These are phyloP conservation scores for Hura crepitans DNA, from an alignment of 441 rosid species.

Conservation along the genomic window DNA sequence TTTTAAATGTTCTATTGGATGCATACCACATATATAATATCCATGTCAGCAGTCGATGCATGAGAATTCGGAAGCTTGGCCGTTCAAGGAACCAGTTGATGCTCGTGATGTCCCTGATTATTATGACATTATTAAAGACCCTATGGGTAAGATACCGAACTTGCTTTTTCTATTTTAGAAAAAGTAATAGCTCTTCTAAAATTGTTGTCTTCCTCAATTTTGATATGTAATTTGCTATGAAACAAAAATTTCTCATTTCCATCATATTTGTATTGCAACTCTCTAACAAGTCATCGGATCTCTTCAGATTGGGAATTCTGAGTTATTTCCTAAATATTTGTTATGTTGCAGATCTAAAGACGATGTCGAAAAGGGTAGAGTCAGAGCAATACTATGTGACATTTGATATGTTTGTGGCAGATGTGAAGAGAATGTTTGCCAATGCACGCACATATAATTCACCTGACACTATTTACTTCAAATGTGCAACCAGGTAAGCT, in stretches of 20 bases:
- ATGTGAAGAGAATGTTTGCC: constrained; percentile 86
- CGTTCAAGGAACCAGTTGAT: constrained; percentile 97
- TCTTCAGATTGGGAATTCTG: neutral
- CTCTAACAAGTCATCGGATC: neutral
- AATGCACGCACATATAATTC: constrained; percentile 90
- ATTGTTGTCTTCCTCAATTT: neutral
- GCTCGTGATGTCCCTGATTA: constrained; percentile 95
- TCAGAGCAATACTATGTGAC: constrained; percentile 92
- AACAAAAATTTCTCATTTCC: neutral
- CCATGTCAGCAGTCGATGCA: constrained; percentile 62
- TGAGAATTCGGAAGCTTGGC: constrained; percentile 97
- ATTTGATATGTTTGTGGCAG: constrained; percentile 93
- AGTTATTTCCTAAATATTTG: neutral
- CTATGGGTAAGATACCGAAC: constrained; percentile 67
- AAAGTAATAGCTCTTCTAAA: neutral
- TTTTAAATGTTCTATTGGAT: constrained; percentile 4
- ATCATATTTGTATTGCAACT: neutral
- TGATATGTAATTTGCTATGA: neutral
- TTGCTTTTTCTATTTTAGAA: neutral
- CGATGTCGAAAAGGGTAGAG: constrained; percentile 83
- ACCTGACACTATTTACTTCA: constrained; percentile 84
- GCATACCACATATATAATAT: constrained; percentile 16
- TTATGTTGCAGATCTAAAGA: constrained; percentile 68
- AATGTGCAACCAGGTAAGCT: constrained; percentile 75
- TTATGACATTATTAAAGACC: constrained; percentile 94